phyloP scores from a whole-genome alignment of 805 yeast genomes.

The Candida coquimbonensis region DNA sequence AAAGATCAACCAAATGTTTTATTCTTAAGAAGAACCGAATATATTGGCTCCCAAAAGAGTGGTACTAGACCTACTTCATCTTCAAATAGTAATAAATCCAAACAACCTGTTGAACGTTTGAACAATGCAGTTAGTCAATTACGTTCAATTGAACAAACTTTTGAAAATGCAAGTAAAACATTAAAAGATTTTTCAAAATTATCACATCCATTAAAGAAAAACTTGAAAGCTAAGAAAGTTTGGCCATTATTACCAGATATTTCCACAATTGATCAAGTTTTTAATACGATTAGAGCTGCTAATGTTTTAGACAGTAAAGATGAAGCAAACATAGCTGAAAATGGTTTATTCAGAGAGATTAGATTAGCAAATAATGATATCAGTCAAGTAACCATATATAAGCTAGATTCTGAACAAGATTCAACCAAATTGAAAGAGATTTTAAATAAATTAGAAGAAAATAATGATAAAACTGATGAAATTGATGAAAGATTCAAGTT shows the following conservation, averaged over 20 bases:
- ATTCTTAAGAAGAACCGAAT: slow-evolving; percentile 93
- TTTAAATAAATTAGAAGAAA: slow-evolving; percentile 45
- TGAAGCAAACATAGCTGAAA: slow-evolving; percentile 26
- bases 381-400: slow-evolving; percentile 72
- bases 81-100: slow-evolving; percentile 1
- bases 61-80: slow-evolving; percentile 12
- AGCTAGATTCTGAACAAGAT: slow-evolving; percentile 37
- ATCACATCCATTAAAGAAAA: slow-evolving; percentile 73
- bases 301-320: slow-evolving; percentile 25
- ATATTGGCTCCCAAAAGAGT: slow-evolving; percentile 35
- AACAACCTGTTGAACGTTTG: slow-evolving; percentile 14
- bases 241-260: slow-evolving; percentile 89
- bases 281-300: slow-evolving; percentile 56
- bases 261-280: slow-evolving; percentile 79
- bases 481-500: slow-evolving; percentile 40
- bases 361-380: slow-evolving; percentile 48
- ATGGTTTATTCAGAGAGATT: slow-evolving; percentile 68
- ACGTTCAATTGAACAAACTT: slow-evolving; percentile 68
- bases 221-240: slow-evolving; percentile 63
- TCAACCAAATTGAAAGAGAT: slow-evolving; percentile 31
- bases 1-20: slow-evolving; percentile 43
- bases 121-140: slow-evolving; percentile 58
- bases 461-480: slow-evolving; percentile 28
- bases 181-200: slow-evolving; percentile 37
- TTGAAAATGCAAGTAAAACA: slow-evolving; percentile 51